Evolutionary conservation across 305 asterid genomes (phyloP), one percentile per base, ranked within the genome.

Genomic region (Coffea humblotiana): DNA sequence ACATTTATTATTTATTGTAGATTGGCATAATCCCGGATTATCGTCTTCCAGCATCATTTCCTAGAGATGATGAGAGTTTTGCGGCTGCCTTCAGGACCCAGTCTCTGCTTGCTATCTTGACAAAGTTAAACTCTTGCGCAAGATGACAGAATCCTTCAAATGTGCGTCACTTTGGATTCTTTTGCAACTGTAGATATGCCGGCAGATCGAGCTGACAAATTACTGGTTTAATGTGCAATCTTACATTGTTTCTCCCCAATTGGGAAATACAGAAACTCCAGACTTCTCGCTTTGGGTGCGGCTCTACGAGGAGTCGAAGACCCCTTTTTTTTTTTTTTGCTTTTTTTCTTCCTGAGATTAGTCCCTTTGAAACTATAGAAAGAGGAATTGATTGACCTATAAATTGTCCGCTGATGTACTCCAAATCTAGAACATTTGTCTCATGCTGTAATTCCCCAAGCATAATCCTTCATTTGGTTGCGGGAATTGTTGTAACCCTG

Each of bases 21-120:
- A 91, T 94, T 85, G 99, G 99, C 78, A 87, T 96, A 78, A 89
- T 84, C 52, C 99, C 99, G 0, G 98, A 96, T 82, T 92, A 86
- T 71, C 91, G 94, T 51, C 90, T 96, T 61, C 99, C 98, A 19
- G 88, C 89, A 65, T 87, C 97, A 14, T 96, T 96, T 80, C 97
- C 98, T 3, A 90, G 90, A 85, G 99, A 96, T 23, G 97, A 90
- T 16, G 97, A 90, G 73, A 87, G 91, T 63, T 92, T 64, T 96
- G 98, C 69, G 92, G 94, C 82, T 96, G 98, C 88, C 88, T 96
- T 84, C 96, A 88, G 88, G 95, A 96, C 76, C 90, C 97, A 0
- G 79, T 88, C 23, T 84, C 97, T 52, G 91, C 94, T 79, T 96
- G 98, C 87, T 92, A 88, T 84, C 87, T 96, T 56, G 86, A 91